phyloP scores from a whole-genome alignment of 345 rosid species.

The Lepidium africanum region DNA sequence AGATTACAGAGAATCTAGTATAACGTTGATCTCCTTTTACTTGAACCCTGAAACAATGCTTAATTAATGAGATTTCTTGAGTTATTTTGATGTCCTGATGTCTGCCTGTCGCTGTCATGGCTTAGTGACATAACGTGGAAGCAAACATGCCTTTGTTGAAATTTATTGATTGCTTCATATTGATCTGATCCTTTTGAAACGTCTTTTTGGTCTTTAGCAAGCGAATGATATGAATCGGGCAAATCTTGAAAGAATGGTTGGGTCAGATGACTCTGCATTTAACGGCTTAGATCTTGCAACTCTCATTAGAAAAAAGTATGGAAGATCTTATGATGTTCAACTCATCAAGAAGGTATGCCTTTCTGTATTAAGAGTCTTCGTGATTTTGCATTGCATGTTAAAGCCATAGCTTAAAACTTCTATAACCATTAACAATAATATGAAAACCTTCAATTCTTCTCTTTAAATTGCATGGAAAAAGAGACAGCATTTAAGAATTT shows the following conservation, averaged over 20 bases:
- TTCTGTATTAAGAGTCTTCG: background rate
- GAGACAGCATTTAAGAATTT: background rate
- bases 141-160: background rate
- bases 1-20: background rate
- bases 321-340: constrained; percentile 91
- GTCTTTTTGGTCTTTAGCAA: constrained; percentile 32
- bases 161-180: background rate
- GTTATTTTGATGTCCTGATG: background rate
- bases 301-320: constrained; percentile 84
- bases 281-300: constrained; percentile 93
- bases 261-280: constrained; percentile 80
- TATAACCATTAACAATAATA: background rate
- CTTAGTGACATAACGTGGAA: background rate
- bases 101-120: background rate
- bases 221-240: constrained; percentile 52
- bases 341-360: constrained; percentile 75
- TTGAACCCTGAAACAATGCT: background rate
- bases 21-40: background rate
- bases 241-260: constrained; percentile 86
- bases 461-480: background rate
- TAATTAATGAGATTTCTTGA: background rate
- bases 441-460: background rate
- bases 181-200: background rate
- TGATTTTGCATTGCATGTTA: background rate
- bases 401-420: background rate